These are phyloP conservation scores for Teratosphaeriaceae sp. DNA, from an alignment of 2,329 filamentous ascomycete genomes.

Conservation along the genomic window DNA sequence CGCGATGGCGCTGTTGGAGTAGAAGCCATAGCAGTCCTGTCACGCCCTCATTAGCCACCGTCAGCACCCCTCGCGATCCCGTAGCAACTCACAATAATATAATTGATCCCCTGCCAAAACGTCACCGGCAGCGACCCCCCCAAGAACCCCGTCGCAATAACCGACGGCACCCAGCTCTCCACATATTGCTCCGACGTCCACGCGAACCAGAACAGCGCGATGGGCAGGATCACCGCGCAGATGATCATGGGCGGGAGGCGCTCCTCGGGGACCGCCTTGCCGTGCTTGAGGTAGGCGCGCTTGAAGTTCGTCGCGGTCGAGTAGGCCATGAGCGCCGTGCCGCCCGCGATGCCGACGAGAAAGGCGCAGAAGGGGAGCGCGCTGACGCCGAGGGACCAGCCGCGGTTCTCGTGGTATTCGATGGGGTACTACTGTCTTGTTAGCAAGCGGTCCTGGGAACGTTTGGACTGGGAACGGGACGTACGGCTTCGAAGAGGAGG, in stretches of 20 bases:
- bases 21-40: constrained; percentile 30
- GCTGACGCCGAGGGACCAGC: constrained; percentile 21
- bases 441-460: not conserved
- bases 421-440: constrained; percentile 20
- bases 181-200: constrained; percentile 35
- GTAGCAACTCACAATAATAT: constrained; percentile 40
- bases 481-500: constrained; percentile 36
- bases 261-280: constrained; percentile 33
- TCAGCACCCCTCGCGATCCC: too few species aligned
- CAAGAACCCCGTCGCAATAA: constrained; percentile 33
- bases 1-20: constrained; percentile 32
- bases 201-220: constrained; percentile 42
- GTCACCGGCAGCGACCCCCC: constrained; percentile 33
- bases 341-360: constrained; percentile 20
- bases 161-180: constrained; percentile 36
- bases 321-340: constrained; percentile 15
- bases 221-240: constrained; percentile 35
- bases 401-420: constrained; percentile 21
- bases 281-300: constrained; percentile 14
- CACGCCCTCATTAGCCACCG: not conserved
- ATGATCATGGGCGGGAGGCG: constrained; percentile 40
- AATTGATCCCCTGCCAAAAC: constrained; percentile 30
- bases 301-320: constrained; percentile 19
- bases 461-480: not conserved
- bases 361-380: constrained; percentile 21